Evolutionary conservation across 2,329 filamentous ascomycete genomes (phyloP), one percentile per base, ranked within the genome.

Genomic region (Venturia pyrina): DNA sequence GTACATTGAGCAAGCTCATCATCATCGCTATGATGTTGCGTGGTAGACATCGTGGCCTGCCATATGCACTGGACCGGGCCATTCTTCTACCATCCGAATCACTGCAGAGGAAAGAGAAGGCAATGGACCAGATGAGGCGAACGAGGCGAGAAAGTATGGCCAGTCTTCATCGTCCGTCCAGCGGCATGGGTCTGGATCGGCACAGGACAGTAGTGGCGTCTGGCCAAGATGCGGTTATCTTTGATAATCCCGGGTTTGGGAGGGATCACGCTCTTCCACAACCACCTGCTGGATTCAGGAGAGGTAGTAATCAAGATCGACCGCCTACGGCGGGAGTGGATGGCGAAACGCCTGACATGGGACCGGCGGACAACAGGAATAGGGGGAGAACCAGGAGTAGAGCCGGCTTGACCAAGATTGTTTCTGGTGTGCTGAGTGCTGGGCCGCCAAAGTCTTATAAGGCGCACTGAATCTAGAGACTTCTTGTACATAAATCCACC

Each of bases 11-110:
- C 21, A 88, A 87, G 71, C 79, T 88, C 67, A 80, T 88, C 69
- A 85, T 88, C 70, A 84, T 87, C 68, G 85, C 85, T 13, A 88
- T 88, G 85, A 83, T 86, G 76, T 78, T 88, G 66, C 84, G 86
- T 68, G 86, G 86, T 40, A 80, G 86, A 6, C 86, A 88, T 71
- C 84, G 86, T 78, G 86, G 86, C 41, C 75, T 88, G 0, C 86
- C 86, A 0, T 87, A 88, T 70, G 75, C 91, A 73, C 76, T 89
- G 8, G 88, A 91, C 70, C 84, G 87, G 62, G 88, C 88, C 40
- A 88, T 90, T 65, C 75, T 90, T 1, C 79, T 90, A 0, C 88
- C 88, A 0, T 85, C 82, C 11, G 87, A 89, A 68, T 80, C 82
- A n/a, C 74, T 88, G 3, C 82, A 88, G 65, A 48, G 63, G n/a